These are phyloP conservation scores for Nadsonia starkeyi-henricii DNA, from an alignment of 1,139 yeast genomes.

Conservation along the genomic window DNA sequence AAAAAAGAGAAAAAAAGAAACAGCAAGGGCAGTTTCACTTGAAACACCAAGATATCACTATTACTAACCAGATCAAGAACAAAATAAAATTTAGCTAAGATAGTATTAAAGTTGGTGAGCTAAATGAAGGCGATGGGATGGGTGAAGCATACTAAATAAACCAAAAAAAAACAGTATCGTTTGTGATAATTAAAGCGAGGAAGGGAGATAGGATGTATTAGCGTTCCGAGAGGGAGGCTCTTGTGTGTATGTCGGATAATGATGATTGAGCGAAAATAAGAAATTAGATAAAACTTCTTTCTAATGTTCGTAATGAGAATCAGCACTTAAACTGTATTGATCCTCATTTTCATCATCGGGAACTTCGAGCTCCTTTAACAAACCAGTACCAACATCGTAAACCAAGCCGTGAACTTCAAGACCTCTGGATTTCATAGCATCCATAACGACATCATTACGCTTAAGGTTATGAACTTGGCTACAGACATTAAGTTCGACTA, in stretches of 20 bases:
- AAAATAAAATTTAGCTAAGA: too few species aligned
- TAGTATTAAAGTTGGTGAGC: too few species aligned
- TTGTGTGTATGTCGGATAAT: too few species aligned
- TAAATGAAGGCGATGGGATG: too few species aligned
- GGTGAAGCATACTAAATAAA: too few species aligned
- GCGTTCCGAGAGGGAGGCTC: not conserved
- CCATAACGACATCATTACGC: conserved; percentile 61
- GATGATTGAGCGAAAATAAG: not conserved
- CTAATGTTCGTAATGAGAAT: conserved; percentile 4
- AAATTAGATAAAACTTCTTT: not conserved
- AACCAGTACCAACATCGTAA: conserved; percentile 75
- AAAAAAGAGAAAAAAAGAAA: too few species aligned
- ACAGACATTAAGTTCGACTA: conserved; percentile 70
- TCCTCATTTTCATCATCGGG: conserved; percentile 20
- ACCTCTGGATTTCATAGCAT: conserved; percentile 57
- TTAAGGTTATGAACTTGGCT: conserved; percentile 42
- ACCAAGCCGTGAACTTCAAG: conserved; percentile 80
- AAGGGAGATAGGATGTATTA: not conserved
- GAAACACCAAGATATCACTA: too few species aligned
- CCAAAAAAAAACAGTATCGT: too few species aligned
- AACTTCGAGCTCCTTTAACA: conserved; percentile 33
- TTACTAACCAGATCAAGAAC: too few species aligned
- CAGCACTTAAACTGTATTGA: conserved; percentile 11
- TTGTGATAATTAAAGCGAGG: too few species aligned
- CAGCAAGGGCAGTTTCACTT: too few species aligned